Percentiles rank a stretch among this genome's conserved stretches.
These are phyloP conservation scores for Cephaloascus albidus DNA, from an alignment of 805 yeast species.

Conservation along the genomic window DNA sequence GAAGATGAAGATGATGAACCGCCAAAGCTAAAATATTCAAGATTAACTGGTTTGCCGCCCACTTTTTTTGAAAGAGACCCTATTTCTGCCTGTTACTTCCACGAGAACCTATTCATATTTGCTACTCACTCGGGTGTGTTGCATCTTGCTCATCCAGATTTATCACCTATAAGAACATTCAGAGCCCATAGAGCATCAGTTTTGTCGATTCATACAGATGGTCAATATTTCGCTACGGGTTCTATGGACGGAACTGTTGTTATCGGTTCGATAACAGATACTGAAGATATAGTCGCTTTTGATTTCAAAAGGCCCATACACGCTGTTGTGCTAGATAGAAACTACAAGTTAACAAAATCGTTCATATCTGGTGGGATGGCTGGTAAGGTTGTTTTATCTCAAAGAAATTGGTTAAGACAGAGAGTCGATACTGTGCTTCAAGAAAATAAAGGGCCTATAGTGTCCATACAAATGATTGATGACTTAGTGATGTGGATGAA, in stretches of 20 bases:
- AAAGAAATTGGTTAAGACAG: slow-evolving; percentile 81
- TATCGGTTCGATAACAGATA: slow-evolving; percentile 58
- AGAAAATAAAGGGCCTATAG: slow-evolving; percentile 59
- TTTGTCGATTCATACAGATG: slow-evolving; percentile 64
- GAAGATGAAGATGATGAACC: slow-evolving; percentile 49
- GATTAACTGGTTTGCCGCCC: slow-evolving; percentile 60
- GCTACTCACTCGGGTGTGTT: slow-evolving; percentile 87
- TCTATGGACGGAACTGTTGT: slow-evolving; percentile 93
- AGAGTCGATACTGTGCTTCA: slow-evolving; percentile 61
- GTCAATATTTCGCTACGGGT: slow-evolving; percentile 70
- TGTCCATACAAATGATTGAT: slow-evolving; percentile 53
- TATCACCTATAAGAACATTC: slow-evolving; percentile 57
- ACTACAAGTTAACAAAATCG: slow-evolving; percentile 49
- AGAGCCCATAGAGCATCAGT: slow-evolving; percentile 84
- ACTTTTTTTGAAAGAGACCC: slow-evolving; percentile 70
- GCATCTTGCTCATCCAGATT: slow-evolving; percentile 54
- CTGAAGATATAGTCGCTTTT: slow-evolving; percentile 56
- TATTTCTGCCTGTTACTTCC: slow-evolving; percentile 58
- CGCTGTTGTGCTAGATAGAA: slow-evolving; percentile 71
- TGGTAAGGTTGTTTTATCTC: slow-evolving; percentile 69
- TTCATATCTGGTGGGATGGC: slow-evolving; percentile 88
- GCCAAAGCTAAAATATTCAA: slow-evolving; percentile 65
- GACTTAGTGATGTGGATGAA: slow-evolving; percentile 76
- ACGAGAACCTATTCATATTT: slow-evolving; percentile 56
- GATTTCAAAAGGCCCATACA: slow-evolving; percentile 87